These are phyloP conservation scores for Akanthomyces dipterigenus DNA, from an alignment of 2,329 filamentous ascomycete genomes.

Conservation along the genomic window DNA sequence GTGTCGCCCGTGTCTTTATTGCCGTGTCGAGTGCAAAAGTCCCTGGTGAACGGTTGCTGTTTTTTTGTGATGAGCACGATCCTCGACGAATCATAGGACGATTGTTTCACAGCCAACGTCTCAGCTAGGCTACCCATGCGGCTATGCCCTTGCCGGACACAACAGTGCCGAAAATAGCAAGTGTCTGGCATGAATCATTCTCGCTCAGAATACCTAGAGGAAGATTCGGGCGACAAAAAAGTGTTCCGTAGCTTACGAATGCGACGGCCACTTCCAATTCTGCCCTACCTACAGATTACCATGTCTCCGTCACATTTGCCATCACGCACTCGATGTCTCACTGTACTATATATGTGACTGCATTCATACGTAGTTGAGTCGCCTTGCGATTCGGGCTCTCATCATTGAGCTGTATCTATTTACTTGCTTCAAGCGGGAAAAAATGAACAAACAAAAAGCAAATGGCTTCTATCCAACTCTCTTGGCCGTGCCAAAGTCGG, in stretches of 20 bases:
- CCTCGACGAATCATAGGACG: background rate
- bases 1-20: background rate
- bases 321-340: background rate
- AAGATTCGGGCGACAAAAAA: no score
- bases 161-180: no score
- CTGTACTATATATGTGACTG: background rate
- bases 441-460: background rate
- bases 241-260: background rate
- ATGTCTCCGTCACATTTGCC: background rate
- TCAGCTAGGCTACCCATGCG: no score
- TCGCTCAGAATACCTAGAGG: no score
- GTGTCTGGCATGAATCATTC: no score
- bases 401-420: background rate
- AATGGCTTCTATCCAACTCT: background rate
- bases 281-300: background rate
- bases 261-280: background rate
- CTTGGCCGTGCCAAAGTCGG: background rate
- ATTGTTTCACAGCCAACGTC: background rate
- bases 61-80: background rate
- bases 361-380: background rate
- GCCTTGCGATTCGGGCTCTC: background rate
- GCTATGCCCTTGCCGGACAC: no score
- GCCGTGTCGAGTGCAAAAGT: background rate
- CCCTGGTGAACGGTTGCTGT: background rate
- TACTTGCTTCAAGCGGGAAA: background rate